Evolutionary conservation across 208 protist species (phyloP), one percentile per base, ranked within the genome.

Genomic region (Willaertia magna): DNA sequence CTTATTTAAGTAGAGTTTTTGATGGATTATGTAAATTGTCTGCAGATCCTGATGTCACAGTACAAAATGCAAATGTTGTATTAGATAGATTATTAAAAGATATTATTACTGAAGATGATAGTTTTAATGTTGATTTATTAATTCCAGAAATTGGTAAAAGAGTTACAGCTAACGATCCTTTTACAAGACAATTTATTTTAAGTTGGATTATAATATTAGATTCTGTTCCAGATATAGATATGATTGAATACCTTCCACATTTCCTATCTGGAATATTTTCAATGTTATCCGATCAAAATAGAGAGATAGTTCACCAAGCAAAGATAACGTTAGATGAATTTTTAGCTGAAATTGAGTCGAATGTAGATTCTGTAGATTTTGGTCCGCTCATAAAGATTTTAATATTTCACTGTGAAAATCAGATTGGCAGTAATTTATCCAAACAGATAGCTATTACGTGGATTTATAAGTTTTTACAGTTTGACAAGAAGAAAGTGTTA

Each of bases 1-100:
- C 85, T n/a, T 89, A 88, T 85, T 94, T 95, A 83, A 94, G 94
- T 85, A 87, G 94, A 39, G 93, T 95, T 34, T 96, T 96, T 74
- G 91, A 94, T 85, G 88, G 82, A n/a, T 85, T 95, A 16, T 92
- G 92, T 76, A 91, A 92, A 87, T 83, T 96, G 44, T 87, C 87
- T 43, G 91, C 91, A 14, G 94, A 96, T 86, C 51, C 88, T 34
- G 94, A 96, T 79, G 61, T 78, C 14, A 88, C 90, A 49, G 94
- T 96, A 4, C 89, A 93, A 76, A 94, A 92, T 81, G 95, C 88
- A 30, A 88, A 89, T 39, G 89, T 94, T 81, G 75, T 95, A 47
- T 86, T 94, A 9, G 91, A 95, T 88, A 61, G 92, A 40, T 48
- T 93, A 0, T 79, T 94, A 51, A 94, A 95, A 81, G 93, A 95